phyloP scores from a whole-genome alignment of 345 rosid genomes.

The Ailanthus altissimus region DNA sequence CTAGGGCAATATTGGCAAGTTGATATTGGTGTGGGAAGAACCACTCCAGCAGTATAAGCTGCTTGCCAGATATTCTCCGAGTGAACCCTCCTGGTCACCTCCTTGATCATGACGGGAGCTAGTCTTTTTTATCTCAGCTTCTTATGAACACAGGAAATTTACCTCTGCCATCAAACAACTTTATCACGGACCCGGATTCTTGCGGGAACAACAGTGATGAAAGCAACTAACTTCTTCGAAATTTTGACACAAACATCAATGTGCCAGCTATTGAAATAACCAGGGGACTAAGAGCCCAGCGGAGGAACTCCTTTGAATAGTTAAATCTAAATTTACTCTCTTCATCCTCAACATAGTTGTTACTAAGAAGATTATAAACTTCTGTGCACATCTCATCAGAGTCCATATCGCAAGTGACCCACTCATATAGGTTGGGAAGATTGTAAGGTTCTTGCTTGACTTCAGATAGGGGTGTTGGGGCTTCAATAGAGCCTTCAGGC shows the following conservation, averaged over 20 bases:
- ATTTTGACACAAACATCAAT: constrained; percentile 43
- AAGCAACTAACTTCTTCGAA: constrained; percentile 48
- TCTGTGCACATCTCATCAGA: constrained; percentile 40
- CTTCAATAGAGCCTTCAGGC: constrained; percentile 51
- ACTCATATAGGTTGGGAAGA: constrained; percentile 47
- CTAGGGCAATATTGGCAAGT: constrained; percentile 51
- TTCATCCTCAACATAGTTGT: constrained; percentile 56
- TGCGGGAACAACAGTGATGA: constrained; percentile 47
- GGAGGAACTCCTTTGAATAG: constrained; percentile 54
- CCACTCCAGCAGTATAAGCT: constrained; percentile 49
- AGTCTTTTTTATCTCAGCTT: constrained; percentile 48
- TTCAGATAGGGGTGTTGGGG: constrained; percentile 36
- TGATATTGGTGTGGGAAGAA: constrained; percentile 44
- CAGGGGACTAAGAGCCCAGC: constrained; percentile 60
- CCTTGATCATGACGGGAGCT: constrained; percentile 53
- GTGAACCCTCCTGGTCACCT: constrained; percentile 50
- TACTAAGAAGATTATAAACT: constrained; percentile 41
- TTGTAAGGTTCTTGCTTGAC: constrained; percentile 57
- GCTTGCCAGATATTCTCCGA: constrained; percentile 51
- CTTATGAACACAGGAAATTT: constrained; percentile 48
- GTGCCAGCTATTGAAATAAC: constrained; percentile 48
- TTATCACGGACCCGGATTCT: constrained; percentile 40
- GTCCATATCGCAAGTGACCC: constrained; percentile 46
- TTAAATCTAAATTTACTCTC: constrained; percentile 54
- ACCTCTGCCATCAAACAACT: constrained; percentile 42